phyloP scores from a whole-genome alignment of 1,284 basidiomycete species.

The Rhizoctonia solani region DNA sequence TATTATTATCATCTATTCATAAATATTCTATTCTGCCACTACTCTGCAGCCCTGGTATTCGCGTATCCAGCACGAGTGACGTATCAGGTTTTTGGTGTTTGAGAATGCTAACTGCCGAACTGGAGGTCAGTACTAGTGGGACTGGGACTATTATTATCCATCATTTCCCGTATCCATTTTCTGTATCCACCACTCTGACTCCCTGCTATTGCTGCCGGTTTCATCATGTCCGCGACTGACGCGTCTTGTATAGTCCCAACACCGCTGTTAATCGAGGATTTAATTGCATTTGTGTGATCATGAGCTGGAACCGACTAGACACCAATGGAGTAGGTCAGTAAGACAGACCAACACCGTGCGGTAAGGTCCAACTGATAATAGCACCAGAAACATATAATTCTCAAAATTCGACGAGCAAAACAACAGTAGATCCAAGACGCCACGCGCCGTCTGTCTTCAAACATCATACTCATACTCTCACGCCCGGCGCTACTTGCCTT shows the following conservation, averaged over 20 bases:
- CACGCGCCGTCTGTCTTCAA: slow-evolving; percentile 5
- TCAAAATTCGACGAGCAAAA: background rate
- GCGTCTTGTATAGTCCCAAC: slow-evolving; percentile 28
- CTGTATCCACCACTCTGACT: background rate
- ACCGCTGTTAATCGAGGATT: slow-evolving; percentile 12
- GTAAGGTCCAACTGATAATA: slow-evolving; percentile 18
- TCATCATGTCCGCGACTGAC: slow-evolving; percentile 6
- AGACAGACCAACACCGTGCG: background rate
- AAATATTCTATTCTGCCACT: no score
- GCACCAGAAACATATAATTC: background rate
- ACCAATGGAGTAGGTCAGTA: no score
- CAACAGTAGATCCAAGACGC: slow-evolving; percentile 23
- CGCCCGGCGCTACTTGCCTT: slow-evolving; percentile 20
- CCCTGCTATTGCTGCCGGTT: background rate
- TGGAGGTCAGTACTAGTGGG: slow-evolving; percentile 35
- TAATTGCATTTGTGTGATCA: slow-evolving; percentile 1
- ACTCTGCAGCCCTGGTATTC: background rate
- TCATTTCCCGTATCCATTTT: background rate
- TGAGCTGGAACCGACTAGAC: slow-evolving; percentile 35
- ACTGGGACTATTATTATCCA: slow-evolving; percentile 29
- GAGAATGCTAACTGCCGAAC: slow-evolving; percentile 35
- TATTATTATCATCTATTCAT: no score
- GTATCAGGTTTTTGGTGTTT: slow-evolving; percentile 34
- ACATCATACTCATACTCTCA: background rate
- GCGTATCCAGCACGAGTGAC: slow-evolving; percentile 15